These are phyloP conservation scores for Glebionis coronaria DNA, from an alignment of 129 eudicot species.

Conservation along the genomic window DNA sequence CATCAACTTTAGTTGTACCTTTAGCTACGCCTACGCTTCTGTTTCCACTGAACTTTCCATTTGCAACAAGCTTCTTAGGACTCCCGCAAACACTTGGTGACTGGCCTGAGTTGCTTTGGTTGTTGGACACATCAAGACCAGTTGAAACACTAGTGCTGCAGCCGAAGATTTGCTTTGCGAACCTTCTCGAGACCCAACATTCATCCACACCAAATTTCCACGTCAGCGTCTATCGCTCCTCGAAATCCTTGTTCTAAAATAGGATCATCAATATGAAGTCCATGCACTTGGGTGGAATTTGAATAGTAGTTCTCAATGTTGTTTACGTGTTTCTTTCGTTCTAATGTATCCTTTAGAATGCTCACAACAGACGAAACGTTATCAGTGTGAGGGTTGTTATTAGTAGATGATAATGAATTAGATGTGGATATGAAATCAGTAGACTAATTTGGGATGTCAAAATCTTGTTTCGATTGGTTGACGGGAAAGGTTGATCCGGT, in stretches of 20 bases:
- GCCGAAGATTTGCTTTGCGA: conserved; percentile 62
- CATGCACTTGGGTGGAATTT: neutral
- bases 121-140: conserved; percentile 56
- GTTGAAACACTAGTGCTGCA: conserved; percentile 42
- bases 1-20: conserved; percentile 28
- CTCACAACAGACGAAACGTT: conserved; percentile 68
- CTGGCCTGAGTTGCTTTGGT: conserved; percentile 44
- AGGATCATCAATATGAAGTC: conserved; percentile 25
- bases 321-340: conserved; percentile 45
- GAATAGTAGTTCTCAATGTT: conserved; percentile 19
- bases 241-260: conserved; percentile 8
- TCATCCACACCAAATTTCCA: conserved; percentile 35
- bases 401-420: conserved; percentile 48
- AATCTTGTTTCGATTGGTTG: conserved; percentile 41
- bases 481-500: conserved; percentile 24
- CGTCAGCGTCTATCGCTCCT: conserved; percentile 20
- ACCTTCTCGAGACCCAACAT: conserved; percentile 39
- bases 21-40: conserved; percentile 31
- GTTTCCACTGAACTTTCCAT: conserved; percentile 28
- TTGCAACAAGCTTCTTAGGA: conserved; percentile 41
- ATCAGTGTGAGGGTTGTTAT: conserved; percentile 36
- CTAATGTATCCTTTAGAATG: conserved; percentile 67
- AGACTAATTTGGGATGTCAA: neutral
- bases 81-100: conserved; percentile 44
- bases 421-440: conserved; percentile 29